phyloP scores from a whole-genome alignment of 1,139 yeast species.

The Kazachstania sp. region DNA sequence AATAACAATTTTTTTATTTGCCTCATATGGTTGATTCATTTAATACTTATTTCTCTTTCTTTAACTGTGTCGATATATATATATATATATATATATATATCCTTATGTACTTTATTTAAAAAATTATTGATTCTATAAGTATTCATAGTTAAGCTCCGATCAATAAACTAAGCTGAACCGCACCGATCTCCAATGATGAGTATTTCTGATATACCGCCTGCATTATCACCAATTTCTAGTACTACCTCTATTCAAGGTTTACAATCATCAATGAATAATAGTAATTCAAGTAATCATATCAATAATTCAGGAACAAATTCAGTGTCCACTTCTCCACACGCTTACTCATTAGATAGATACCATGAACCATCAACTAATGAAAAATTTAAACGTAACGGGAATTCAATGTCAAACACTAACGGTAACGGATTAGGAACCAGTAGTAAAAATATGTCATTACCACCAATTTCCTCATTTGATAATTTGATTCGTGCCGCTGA shows the following conservation, averaged over 20 bases:
- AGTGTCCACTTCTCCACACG: conserved; percentile 1
- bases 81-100: not conserved
- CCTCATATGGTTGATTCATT: too few relatives aligned
- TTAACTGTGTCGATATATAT: not conserved
- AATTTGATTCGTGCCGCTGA: conserved; percentile 19
- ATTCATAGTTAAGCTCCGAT: not conserved
- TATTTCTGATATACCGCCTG: not conserved
- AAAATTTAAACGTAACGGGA: conserved; percentile 3
- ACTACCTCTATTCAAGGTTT: not conserved
- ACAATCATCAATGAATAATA: not conserved
- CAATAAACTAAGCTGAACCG: not conserved
- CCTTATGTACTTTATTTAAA: too few relatives aligned
- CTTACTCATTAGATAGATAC: conserved; percentile 8
- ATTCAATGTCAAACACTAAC: not conserved
- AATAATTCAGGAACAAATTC: not conserved
- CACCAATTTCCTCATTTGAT: conserved; percentile 26
- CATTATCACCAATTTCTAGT: not conserved
- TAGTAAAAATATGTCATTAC: conserved; percentile 10
- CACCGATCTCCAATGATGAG: not conserved
- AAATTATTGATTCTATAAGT: too few relatives aligned
- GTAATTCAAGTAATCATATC: not conserved
- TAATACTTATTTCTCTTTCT: not conserved
- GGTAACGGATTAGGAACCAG: not conserved
- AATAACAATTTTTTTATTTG: not conserved
- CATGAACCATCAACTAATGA: conserved; percentile 11